Conservation (phyloP, 441 rosid species). For the Geranium incanum region DNA sequence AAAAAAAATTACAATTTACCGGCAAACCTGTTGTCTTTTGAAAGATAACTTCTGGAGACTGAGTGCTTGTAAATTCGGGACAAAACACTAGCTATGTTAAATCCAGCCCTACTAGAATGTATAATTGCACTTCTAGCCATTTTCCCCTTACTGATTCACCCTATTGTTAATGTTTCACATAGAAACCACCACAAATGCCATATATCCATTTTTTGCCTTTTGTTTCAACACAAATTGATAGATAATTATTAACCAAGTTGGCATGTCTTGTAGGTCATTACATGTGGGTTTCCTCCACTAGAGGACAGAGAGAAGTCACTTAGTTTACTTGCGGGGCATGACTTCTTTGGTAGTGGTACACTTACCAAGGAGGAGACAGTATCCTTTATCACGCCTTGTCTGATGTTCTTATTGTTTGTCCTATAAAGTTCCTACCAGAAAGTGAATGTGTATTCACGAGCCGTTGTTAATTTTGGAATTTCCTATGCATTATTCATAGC, state of each 20-base stretch:
- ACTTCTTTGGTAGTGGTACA: constrained; percentile 78
- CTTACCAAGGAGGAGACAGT: constrained; percentile 70
- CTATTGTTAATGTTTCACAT: not conserved
- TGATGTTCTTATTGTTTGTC: constrained; percentile 3
- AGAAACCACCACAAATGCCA: not conserved
- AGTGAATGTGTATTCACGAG: constrained; percentile 2
- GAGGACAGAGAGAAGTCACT: constrained; percentile 76
- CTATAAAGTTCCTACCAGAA: constrained; percentile 10
- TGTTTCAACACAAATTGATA: not conserved
- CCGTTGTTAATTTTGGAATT: constrained; percentile 18
- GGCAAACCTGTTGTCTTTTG: not conserved
- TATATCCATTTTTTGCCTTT: not conserved
- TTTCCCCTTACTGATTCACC: too few species aligned
- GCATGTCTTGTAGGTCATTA: constrained; percentile 43
- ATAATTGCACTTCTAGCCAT: not conserved
- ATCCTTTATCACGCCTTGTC: constrained; percentile 30
- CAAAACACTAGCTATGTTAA: not conserved
- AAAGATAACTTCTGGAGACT: not conserved
- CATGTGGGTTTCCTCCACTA: constrained; percentile 90
- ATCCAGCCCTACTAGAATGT: not conserved
- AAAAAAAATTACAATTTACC: not conserved
- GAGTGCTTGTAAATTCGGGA: too few species aligned
- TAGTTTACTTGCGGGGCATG: constrained; percentile 53
- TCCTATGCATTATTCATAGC: constrained; percentile 47
- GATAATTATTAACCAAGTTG: constrained; percentile 7